These are phyloP conservation scores for Lithospermum erythrorhizon DNA, from an alignment of 257 asterid species.

Conservation along the genomic window DNA sequence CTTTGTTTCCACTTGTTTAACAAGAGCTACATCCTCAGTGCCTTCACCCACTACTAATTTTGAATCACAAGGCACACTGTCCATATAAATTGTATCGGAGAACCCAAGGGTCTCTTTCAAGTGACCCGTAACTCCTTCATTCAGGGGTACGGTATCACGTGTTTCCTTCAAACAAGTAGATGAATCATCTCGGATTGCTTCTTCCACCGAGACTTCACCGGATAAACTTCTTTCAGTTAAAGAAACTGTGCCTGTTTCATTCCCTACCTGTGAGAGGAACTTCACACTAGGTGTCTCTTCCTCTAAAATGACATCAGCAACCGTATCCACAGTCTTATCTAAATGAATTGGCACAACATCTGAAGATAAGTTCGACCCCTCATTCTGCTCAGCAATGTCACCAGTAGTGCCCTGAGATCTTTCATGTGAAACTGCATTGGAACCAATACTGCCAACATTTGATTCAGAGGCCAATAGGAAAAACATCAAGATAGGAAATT, in stretches of 20 bases:
- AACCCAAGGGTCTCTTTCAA: conserved; percentile 21
- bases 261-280: conserved; percentile 2
- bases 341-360: conserved; percentile 12
- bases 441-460: conserved; percentile 27
- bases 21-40: conserved; percentile 18
- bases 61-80: conserved; percentile 13
- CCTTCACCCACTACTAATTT: conserved; percentile 21
- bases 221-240: conserved; percentile 6
- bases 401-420: conserved; percentile 4
- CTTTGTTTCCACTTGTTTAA: conserved; percentile 17
- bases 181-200: too few relatives aligned
- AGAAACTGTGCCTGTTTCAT: conserved; percentile 13
- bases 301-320: not conserved
- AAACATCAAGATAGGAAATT: conserved; percentile 5
- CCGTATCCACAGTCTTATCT: conserved; percentile 15
- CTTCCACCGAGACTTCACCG: too few relatives aligned
- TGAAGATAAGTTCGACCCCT: conserved; percentile 15
- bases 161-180: too few relatives aligned
- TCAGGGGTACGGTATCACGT: conserved; percentile 2
- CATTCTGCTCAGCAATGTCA: conserved; percentile 19
- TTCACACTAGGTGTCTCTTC: conserved; percentile 1
- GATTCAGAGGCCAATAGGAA: conserved; percentile 28
- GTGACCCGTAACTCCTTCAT: conserved; percentile 11
- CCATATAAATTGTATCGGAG: conserved; percentile 15
- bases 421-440: conserved; percentile 13